Conservation (phyloP, 768 basidiomycete species). For the Leccinum truebloodii region DNA sequence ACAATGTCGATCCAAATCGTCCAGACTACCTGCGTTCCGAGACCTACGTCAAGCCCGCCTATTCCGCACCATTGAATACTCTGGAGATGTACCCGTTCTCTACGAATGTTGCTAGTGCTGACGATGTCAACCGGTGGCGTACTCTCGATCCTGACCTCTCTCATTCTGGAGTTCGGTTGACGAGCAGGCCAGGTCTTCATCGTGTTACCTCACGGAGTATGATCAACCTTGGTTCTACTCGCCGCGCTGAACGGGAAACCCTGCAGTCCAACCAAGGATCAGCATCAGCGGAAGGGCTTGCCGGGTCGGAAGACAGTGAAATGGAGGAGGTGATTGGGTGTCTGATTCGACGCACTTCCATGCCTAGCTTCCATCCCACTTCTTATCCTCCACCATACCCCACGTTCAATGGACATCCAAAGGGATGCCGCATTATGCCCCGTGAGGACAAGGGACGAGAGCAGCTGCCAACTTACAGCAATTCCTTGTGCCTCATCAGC, state of each 20-base stretch:
- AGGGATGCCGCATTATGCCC: constrained; percentile 32
- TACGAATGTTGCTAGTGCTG: constrained; percentile 13
- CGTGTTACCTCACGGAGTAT: constrained; percentile 65
- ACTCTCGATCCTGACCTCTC: constrained; percentile 6
- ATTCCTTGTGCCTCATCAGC: constrained; percentile 76
- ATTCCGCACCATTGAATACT: neutral
- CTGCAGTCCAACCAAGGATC: constrained; percentile 16
- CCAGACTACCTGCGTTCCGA: no score
- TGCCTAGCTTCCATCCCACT: no score
- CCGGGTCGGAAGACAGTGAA: constrained; percentile 21
- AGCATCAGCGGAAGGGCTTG: constrained; percentile 9
- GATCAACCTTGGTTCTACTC: constrained; percentile 49
- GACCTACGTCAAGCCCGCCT: no score
- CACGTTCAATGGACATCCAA: constrained; percentile 37
- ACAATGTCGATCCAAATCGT: neutral
- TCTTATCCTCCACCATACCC: constrained; percentile 47
- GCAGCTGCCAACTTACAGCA: constrained; percentile 76
- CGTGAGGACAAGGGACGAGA: constrained; percentile 87
- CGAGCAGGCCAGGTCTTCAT: constrained; percentile 47
- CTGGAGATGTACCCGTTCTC: constrained; percentile 19
- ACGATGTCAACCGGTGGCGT: constrained; percentile 2
- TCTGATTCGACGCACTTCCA: no score
- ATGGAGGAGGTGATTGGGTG: no score
- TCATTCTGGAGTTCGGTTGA: constrained; percentile 10
- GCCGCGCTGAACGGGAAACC: constrained; percentile 30